Evolutionary conservation across 352 stramenopile species (phyloP).

Genomic region (Globisporangium paroecandrum): DNA sequence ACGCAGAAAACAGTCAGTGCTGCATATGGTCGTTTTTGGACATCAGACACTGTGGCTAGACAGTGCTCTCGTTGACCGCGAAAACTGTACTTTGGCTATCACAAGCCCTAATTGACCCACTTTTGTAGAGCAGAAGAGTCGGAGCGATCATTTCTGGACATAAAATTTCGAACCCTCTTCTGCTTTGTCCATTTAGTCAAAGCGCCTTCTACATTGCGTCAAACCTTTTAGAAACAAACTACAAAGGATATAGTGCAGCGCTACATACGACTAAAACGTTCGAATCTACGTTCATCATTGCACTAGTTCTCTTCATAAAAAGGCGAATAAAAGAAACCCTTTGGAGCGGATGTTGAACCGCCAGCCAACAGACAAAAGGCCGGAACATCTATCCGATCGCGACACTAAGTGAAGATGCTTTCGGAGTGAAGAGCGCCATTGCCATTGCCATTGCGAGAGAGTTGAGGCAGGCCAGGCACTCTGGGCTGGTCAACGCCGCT

Average conservation of each 20-base stretch:
- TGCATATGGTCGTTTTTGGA: too few species aligned
- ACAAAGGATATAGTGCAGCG: background rate
- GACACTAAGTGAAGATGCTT: constrained; percentile 6
- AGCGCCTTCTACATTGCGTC: background rate
- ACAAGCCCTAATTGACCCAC: background rate
- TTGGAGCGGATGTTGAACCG: background rate
- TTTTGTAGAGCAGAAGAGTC: constrained; percentile 12
- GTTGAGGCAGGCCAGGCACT: background rate
- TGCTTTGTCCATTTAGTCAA: constrained; percentile 12
- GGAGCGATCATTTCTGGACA: constrained; percentile 10
- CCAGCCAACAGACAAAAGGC: constrained; percentile 9
- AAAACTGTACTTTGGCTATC: background rate
- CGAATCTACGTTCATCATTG: too few species aligned
- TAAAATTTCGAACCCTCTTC: constrained; percentile 2
- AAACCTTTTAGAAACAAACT: background rate
- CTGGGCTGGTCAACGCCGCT: background rate
- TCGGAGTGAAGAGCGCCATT: constrained; percentile 2
- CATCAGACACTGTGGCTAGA: background rate
- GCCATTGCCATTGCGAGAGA: background rate
- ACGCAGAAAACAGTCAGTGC: too few species aligned
- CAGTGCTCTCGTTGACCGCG: background rate
- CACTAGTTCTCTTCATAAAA: background rate
- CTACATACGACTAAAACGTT: too few species aligned
- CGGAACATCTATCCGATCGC: background rate
- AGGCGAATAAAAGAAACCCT: background rate